Evolutionary conservation across 78 protist species (phyloP), one percentile per base, ranked within the genome.

Genomic region (Speleostelium caveatum): DNA sequence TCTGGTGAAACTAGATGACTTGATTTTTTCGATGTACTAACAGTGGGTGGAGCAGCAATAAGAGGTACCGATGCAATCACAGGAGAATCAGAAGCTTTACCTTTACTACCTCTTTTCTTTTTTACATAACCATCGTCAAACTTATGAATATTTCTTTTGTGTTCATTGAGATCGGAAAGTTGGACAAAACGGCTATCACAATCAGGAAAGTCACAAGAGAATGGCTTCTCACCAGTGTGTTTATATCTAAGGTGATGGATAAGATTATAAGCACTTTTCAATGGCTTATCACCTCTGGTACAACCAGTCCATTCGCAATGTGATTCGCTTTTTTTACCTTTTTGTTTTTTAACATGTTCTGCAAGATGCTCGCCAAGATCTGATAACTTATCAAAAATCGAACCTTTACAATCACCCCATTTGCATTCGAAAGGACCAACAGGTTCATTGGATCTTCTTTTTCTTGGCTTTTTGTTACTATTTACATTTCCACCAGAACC

Each of bases 371-470:
- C 91, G 42, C 91, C 91, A 42, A 83, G 38, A 14, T 83, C 91
- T 7, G 66, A 35, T 10, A 83, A 49, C 3, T 39, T 69, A 12
- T 67, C 79, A 56, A 68, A 83, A 5, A 69, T 21, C 16, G 51
- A 36, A 32, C 74, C 91, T 8, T 41, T 58, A 21, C 91, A 83
- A 60, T 83, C 91, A n/a, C 55, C 67, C 91, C 91, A 83, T 33
- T 83, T 83, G 76, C 91, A 83, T 33, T 83, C 91, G 35, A 83
- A 83, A 59, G 91, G 91, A 21, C 91, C 91, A 39, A 79, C 55
- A 17, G 91, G 91, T 4, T 59, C 56, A 30, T 58, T 32, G 3
- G 79, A 58, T 19, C 67, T 69, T 59, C 91, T 55, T 74, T 83
- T 83, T 41, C 91, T 58, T 69, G 77, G 91, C 42, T 83, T 83